These are phyloP conservation scores for Raphanus sativus DNA, from an alignment of 345 rosid species.

Conservation along the genomic window DNA sequence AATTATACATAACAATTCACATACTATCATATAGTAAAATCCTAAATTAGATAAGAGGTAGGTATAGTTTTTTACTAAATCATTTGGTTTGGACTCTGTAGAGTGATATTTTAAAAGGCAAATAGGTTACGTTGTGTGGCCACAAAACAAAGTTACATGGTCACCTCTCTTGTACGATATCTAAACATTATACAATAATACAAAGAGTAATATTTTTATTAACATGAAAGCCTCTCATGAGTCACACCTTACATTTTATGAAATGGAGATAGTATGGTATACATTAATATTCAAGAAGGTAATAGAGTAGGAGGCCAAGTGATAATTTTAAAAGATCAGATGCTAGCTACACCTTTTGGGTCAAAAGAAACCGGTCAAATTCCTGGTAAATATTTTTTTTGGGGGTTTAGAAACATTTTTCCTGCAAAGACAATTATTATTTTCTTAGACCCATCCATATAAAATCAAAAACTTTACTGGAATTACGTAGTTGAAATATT, in stretches of 20 bases:
- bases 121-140: not conserved
- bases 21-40: too few species aligned
- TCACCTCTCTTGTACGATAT: not conserved
- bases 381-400: conserved; percentile 5
- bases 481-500: not conserved
- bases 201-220: not conserved
- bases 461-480: conserved; percentile 3
- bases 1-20: not conserved
- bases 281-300: not conserved
- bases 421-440: not conserved
- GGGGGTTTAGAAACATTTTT: conserved; percentile 18
- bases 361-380: conserved; percentile 37
- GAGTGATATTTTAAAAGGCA: not conserved
- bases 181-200: not conserved
- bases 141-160: not conserved
- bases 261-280: not conserved
- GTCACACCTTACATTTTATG: not conserved
- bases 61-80: not conserved
- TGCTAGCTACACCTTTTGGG: conserved; percentile 35
- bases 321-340: conserved; percentile 5
- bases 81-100: not conserved
- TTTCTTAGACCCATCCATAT: not conserved
- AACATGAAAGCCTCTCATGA: not conserved
- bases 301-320: conserved; percentile 25
- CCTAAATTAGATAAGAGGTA: not conserved